Conservation (phyloP, 75 land plant genomes). For the Selaginella tamariscina region DNA sequence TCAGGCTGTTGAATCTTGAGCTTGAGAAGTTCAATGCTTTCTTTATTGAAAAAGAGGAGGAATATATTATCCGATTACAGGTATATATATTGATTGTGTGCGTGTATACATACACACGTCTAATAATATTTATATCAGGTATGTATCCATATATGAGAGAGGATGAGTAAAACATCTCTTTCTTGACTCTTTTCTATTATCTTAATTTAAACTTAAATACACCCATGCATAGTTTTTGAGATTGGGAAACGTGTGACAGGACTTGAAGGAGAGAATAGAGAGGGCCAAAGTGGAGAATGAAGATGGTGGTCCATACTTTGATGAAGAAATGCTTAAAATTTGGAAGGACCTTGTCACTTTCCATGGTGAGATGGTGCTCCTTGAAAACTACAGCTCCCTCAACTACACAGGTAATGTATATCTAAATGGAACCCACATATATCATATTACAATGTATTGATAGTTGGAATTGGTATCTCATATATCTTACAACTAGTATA, state of each 20-base stretch:
- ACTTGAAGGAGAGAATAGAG: conserved; percentile 51
- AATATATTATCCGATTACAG: conserved; percentile 8
- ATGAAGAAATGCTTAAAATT: conserved; percentile 42
- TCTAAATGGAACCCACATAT: not conserved
- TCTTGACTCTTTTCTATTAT: not conserved
- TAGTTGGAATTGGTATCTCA: not conserved
- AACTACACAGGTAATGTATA: conserved; percentile 67
- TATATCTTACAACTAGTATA: not conserved
- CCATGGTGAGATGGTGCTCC: conserved; percentile 88
- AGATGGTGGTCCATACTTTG: conserved; percentile 19
- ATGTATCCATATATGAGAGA: too few species aligned
- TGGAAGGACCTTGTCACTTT: conserved; percentile 69
- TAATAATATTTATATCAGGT: too few species aligned
- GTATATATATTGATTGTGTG: not conserved
- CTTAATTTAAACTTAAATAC: too few species aligned
- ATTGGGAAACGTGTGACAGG: too few species aligned
- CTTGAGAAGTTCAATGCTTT: conserved; percentile 11
- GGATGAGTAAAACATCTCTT: not conserved
- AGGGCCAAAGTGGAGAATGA: conserved; percentile 22
- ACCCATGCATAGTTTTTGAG: too few species aligned
- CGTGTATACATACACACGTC: too few species aligned
- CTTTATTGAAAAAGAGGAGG: conserved; percentile 11
- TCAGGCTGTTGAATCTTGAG: not conserved
- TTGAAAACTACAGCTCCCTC: conserved; percentile 73
- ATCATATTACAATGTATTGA: not conserved